These are phyloP conservation scores for Ascochyta koolunga DNA, from an alignment of 2,329 filamentous ascomycete genomes.

Conservation along the genomic window DNA sequence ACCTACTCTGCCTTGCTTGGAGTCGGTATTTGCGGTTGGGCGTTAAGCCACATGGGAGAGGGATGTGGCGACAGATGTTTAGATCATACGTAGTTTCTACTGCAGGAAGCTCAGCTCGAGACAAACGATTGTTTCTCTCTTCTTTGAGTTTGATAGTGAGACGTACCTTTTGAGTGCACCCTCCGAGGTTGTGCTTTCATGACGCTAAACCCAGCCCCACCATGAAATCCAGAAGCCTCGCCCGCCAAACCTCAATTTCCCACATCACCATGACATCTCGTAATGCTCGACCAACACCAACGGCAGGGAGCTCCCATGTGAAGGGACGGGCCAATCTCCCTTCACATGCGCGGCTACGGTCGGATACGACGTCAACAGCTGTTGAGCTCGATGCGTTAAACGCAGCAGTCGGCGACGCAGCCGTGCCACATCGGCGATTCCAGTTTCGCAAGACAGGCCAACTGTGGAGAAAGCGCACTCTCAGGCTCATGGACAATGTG, in stretches of 20 bases:
- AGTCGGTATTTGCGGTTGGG: not conserved
- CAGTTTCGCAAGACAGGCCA: not conserved
- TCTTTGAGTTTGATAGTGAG: not conserved
- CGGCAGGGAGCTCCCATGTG: not conserved
- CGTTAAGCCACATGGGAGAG: not conserved
- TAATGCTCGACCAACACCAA: not conserved
- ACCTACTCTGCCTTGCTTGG: not conserved
- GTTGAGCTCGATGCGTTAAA: conserved; percentile 1
- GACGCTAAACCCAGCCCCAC: conserved; percentile 4
- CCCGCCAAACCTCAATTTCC: not conserved
- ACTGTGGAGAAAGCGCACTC: not conserved
- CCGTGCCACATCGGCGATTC: conserved; percentile 2
- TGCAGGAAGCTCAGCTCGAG: not conserved
- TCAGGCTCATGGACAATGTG: not conserved
- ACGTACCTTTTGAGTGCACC: not conserved
- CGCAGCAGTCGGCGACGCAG: conserved; percentile 1
- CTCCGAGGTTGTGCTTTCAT: not conserved
- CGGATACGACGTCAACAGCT: not conserved
- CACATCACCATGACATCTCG: not conserved
- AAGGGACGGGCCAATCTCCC: not conserved
- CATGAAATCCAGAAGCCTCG: not conserved
- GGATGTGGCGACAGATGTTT: not conserved
- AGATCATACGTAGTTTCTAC: not conserved
- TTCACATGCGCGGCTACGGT: not conserved
- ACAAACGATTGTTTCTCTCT: not conserved